Evolutionary conservation across 352 stramenopile genomes (phyloP).

Genomic region (Pythium sukuiense): DNA sequence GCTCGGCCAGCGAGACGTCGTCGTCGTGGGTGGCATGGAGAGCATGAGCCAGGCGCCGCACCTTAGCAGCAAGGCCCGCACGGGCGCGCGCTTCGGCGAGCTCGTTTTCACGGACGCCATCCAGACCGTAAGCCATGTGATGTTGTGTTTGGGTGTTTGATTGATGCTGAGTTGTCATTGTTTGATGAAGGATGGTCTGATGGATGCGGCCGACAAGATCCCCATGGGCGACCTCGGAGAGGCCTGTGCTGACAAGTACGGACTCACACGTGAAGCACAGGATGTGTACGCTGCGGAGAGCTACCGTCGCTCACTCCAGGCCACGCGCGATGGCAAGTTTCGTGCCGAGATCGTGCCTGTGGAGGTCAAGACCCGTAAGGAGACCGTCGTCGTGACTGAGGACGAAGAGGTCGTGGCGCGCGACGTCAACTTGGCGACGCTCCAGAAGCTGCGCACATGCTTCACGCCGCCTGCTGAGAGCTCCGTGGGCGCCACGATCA

Average conservation of each 20-base stretch:
- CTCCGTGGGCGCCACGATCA: slow-evolving; percentile 86
- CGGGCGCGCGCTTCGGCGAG: slow-evolving; percentile 85
- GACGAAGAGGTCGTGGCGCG: slow-evolving; percentile 90
- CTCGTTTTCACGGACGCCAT: slow-evolving; percentile 87
- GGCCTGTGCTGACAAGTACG: slow-evolving; percentile 84
- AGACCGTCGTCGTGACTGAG: slow-evolving; percentile 36
- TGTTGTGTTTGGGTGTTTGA: neutral
- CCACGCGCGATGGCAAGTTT: slow-evolving; percentile 67
- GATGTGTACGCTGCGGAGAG: slow-evolving; percentile 92
- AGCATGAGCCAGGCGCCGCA: slow-evolving; percentile 96
- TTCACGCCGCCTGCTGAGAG: slow-evolving; percentile 69
- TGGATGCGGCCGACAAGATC: slow-evolving; percentile 91
- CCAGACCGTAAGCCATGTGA: slow-evolving; percentile 39
- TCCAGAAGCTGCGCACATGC: slow-evolving; percentile 84
- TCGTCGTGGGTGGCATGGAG: slow-evolving; percentile 94
- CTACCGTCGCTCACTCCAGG: slow-evolving; percentile 82
- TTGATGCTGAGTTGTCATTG: slow-evolving; percentile 2
- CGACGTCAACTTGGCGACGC: slow-evolving; percentile 83
- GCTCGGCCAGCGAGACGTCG: slow-evolving; percentile 70
- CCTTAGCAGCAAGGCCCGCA: slow-evolving; percentile 72
- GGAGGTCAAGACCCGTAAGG: slow-evolving; percentile 37
- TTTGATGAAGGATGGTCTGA: slow-evolving; percentile 89
- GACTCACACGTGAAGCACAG: slow-evolving; percentile 90
- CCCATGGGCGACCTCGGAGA: slow-evolving; percentile 96
- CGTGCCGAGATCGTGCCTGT: slow-evolving; percentile 84